Conservation (phyloP, 805 yeast species). For the Nakazawaea molendinolei region DNA sequence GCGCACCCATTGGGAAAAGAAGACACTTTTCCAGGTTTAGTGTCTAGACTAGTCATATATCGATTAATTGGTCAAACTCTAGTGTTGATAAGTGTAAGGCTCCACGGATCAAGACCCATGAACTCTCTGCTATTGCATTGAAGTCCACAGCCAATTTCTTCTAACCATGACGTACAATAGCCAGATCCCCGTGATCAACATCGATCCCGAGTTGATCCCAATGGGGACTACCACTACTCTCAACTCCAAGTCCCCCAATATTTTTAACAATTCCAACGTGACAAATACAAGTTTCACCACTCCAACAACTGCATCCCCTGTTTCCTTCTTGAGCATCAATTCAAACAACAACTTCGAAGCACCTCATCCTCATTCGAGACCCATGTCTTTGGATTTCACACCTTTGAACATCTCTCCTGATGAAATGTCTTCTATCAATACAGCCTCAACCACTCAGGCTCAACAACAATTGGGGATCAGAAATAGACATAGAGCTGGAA, state of each 20-base stretch:
- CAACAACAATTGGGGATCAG: slow-evolving; percentile 30
- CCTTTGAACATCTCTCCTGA: slow-evolving; percentile 2
- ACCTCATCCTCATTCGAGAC: slow-evolving; percentile 3
- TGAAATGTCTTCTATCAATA: not conserved
- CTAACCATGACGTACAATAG: not conserved
- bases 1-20: too few relatives aligned
- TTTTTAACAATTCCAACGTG: slow-evolving; percentile 3
- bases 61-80: too few relatives aligned
- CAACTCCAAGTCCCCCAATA: slow-evolving; percentile 8
- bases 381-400: slow-evolving; percentile 11
- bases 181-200: slow-evolving; percentile 4
- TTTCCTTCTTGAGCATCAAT: slow-evolving; percentile 9
- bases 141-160: not conserved
- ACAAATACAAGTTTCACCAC: slow-evolving; percentile 2
- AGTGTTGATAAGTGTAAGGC: too few relatives aligned
- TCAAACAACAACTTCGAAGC: not conserved
- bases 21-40: too few relatives aligned
- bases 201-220: slow-evolving; percentile 1
- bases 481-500: slow-evolving; percentile 70
- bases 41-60: too few relatives aligned
- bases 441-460: not conserved
- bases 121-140: not conserved
- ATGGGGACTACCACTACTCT: not conserved
- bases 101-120: too few relatives aligned
- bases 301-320: slow-evolving; percentile 8